These are phyloP conservation scores for Zangia roseola DNA, from an alignment of 768 basidiomycete species.

Conservation along the genomic window DNA sequence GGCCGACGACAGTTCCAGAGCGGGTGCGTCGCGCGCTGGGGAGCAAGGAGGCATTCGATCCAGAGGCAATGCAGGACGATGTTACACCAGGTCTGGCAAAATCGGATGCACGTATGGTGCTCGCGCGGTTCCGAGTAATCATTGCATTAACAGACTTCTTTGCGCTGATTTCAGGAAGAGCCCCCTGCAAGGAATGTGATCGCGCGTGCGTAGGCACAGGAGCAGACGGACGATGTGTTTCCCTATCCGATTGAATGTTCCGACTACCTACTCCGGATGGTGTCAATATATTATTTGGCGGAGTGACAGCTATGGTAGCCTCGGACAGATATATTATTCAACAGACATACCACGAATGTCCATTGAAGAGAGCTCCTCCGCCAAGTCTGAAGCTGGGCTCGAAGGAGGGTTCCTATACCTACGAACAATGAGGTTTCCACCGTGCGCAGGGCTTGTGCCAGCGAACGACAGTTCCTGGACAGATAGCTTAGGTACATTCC, in stretches of 20 bases:
- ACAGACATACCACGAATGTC: constrained; percentile 28
- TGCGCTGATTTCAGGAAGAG: constrained; percentile 1
- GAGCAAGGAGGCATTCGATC: background rate
- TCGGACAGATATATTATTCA: background rate
- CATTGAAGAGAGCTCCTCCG: constrained; percentile 22
- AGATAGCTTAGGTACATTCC: background rate
- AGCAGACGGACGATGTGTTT: background rate
- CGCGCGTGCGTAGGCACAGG: constrained; percentile 6
- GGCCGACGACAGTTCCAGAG: constrained; percentile 47
- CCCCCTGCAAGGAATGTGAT: constrained; percentile 24
- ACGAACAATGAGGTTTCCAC: background rate
- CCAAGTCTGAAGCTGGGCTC: constrained; percentile 22
- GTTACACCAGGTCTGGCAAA: constrained; percentile 21
- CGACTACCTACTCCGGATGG: constrained; percentile 10
- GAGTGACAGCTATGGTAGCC: background rate
- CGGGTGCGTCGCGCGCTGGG: constrained; percentile 41
- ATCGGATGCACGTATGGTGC: constrained; percentile 53
- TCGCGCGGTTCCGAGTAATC: constrained; percentile 40
- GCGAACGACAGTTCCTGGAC: background rate
- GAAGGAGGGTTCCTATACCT: constrained; percentile 6
- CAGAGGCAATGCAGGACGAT: constrained; percentile 3
- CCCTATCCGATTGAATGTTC: constrained; percentile 10
- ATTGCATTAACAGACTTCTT: constrained; percentile 12
- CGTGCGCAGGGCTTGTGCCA: constrained; percentile 13
- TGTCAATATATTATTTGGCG: constrained; percentile 7